Evolutionary conservation across 352 stramenopile species (phyloP).

Genomic region (Phytopythium helicoides): DNA sequence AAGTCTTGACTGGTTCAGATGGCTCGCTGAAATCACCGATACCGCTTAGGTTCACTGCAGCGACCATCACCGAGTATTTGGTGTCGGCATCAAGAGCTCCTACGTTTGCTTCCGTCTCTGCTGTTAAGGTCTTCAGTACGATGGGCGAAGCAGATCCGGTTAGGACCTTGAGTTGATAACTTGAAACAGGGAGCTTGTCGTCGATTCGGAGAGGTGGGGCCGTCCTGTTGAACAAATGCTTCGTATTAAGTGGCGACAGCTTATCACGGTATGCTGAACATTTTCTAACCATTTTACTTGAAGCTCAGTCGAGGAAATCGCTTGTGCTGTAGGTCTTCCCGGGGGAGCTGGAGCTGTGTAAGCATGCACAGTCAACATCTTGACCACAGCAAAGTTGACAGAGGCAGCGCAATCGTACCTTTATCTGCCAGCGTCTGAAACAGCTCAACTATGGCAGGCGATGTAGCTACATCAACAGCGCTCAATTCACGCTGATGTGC

Average conservation of each 20-base stretch:
- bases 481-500: conserved; percentile 49
- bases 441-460: conserved; percentile 33
- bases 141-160: conserved; percentile 5
- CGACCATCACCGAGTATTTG: conserved; percentile 42
- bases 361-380: background rate
- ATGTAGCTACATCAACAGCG: conserved; percentile 56
- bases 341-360: conserved; percentile 34
- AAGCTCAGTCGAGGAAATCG: background rate
- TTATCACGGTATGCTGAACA: too few relatives aligned
- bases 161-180: conserved; percentile 55
- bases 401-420: conserved; percentile 19
- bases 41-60: conserved; percentile 55
- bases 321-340: background rate
- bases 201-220: conserved; percentile 27
- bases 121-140: conserved; percentile 25
- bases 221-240: conserved; percentile 16
- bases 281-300: conserved; percentile 1
- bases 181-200: conserved; percentile 55
- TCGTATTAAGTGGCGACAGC: too few relatives aligned
- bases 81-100: conserved; percentile 32
- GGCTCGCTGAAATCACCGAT: conserved; percentile 44
- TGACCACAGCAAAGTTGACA: background rate
- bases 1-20: conserved; percentile 28
- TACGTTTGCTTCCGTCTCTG: conserved; percentile 25
- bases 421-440: conserved; percentile 42